phyloP scores from a whole-genome alignment of 1,284 basidiomycete genomes.

The Chiua sp. region DNA sequence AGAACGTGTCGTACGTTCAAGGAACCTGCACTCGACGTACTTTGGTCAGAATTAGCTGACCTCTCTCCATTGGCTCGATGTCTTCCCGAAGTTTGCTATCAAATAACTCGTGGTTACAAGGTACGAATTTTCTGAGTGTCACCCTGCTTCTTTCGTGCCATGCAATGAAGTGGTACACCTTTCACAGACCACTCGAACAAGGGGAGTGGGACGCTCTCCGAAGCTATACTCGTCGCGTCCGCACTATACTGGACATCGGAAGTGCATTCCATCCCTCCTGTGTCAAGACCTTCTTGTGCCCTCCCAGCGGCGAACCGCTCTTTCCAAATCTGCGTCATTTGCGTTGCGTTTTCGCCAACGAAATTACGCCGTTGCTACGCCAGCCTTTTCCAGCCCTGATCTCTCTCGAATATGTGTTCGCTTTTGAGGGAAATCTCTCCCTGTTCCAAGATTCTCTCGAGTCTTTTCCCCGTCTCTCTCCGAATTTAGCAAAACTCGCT shows the following conservation, averaged over 20 bases:
- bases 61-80: neutral
- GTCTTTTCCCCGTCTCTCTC: neutral
- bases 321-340: neutral
- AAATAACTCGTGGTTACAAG: neutral
- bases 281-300: neutral
- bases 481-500: neutral
- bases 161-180: neutral
- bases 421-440: neutral
- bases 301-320: neutral
- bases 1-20: neutral
- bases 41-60: neutral
- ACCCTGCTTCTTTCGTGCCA: neutral
- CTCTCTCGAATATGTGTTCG: neutral
- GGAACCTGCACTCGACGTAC: neutral
- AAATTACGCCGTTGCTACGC: neutral
- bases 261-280: neutral
- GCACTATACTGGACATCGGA: neutral
- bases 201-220: neutral
- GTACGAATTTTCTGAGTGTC: neutral
- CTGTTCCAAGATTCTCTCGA: neutral
- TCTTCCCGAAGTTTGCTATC: neutral
- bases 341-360: neutral
- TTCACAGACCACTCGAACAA: neutral
- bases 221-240: neutral
- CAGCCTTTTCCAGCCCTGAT: neutral